Evolutionary conservation across 805 yeast genomes (phyloP), one percentile per base, ranked within the genome.

Genomic region (Yarrowia alimentaria): DNA sequence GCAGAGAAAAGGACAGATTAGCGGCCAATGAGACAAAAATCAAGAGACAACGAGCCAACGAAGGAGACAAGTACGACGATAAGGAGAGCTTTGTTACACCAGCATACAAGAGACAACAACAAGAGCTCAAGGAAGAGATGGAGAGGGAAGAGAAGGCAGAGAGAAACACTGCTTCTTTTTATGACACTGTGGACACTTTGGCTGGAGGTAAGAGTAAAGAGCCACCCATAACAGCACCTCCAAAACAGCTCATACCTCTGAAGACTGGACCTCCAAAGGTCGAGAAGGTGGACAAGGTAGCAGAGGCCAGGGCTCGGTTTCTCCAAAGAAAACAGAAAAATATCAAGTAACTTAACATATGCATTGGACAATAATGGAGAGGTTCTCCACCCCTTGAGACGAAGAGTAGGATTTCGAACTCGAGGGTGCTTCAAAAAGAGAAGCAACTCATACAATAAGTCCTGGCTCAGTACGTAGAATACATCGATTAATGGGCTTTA

Each of bases 41-140:
- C 7, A 40, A 40, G n/a, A 32, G 47, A 3, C 75, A 72, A 52
- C 55, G 74, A 7, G 68, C 68, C 24, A 51, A 60, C 16, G 78
- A 74, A 53, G 72, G 71, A 4, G 71, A 68, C 29, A 63, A 62
- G 22, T 65, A 57, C 38, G 64, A 60, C 4, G 73, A 62, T 14
- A 71, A 68, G 40, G 76, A 74, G 38, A 69, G 63, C 19, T 79
- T 78, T 63, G 74, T 77, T 8, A 73, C 81, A 1, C 60, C 67
- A 1, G 72, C 74, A 0, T 80, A 79, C 58, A 68, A 69, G 56
- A 61, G 61, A 31, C 68, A 68, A 50, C 69, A 68, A 55, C 64
- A 64, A 29, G 68, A 62, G 35, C 51, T 64, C 17, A 61, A 60
- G 26, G 53, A 43, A 48, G 53, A 40, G 40, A 51, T 52, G 11